Base-by-base conservation (phyloP, 1,139 yeast genomes). In the Magnusiomyces sp. region DNA sequence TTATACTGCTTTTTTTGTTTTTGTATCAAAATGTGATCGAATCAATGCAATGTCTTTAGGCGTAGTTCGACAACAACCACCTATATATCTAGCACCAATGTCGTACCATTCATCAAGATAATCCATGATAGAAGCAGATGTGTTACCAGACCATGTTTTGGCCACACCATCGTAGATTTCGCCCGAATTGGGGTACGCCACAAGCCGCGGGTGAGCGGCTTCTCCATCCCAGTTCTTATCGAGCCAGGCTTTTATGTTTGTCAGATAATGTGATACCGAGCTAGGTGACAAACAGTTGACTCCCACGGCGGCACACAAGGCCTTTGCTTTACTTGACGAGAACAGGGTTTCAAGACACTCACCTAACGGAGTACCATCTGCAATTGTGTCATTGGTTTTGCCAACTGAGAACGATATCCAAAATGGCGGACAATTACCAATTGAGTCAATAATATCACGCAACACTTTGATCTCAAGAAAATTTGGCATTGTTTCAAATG, bases 401-500 rank as follows among this genome's bases (percentile, higher is more conserved):
- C 43, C 34, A n/a, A 50, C 42, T 1, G 51, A 48, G 14, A 50
- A 39, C 6, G 53, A 23, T 20, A 50, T 16, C 50, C 50, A 50
- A 11, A 46, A 29, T 5, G 42, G 20, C 4, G 41, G 45, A 17
- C 42, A 37, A 19, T 19, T 19, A n/a, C 10, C 40, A 37, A 14
- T 27, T 2, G 38, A 38, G 32, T 7, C 38, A 5, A 46, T n/a
- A 16, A 71, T 50, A 7, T 58, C 53, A 1, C 66, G 49, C 11
- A 74, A 46, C 2, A 65, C 67, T 56, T 69, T 63, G 29, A 80
- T 61, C 62, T 83, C 92, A 37, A 56, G 54, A 23, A 72, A 61
- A 50, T 70, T 74, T 1, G 90, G 89, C 13, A 83, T 73, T 1
- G 92, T 83, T 61, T 83, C 92, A 51, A 81, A 67, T 1, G 77